A percentile compares a stretch with the other conserved stretches of the same genome.
These are phyloP conservation scores for Monilinia fructigena DNA, from an alignment of 2,329 filamentous ascomycete species.

Conservation along the genomic window DNA sequence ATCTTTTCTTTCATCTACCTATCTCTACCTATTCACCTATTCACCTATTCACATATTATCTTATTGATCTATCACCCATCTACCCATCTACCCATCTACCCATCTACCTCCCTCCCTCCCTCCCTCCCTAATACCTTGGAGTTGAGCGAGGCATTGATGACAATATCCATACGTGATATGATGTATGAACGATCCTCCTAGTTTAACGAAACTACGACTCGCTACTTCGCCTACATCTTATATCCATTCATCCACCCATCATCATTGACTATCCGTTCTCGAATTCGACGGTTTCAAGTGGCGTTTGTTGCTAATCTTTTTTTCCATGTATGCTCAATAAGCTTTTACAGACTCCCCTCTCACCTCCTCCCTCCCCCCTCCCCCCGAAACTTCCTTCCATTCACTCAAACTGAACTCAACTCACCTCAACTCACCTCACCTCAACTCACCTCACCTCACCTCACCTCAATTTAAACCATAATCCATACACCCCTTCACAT, in stretches of 20 bases:
- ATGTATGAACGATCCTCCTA: background rate
- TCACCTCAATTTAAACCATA: background rate
- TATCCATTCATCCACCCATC: background rate
- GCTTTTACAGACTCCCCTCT: slow-evolving; percentile 13
- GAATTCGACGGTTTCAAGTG: slow-evolving; percentile 21
- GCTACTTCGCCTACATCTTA: background rate
- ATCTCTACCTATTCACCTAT: background rate
- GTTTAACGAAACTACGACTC: background rate
- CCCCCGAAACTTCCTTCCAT: slow-evolving; percentile 13
- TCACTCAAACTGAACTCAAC: background rate
- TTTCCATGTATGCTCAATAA: slow-evolving; percentile 15
- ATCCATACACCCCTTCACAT: slow-evolving; percentile 1
- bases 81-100: too few species aligned
- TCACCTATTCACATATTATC: too few species aligned
- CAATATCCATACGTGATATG: background rate
- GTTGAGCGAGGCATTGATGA: background rate
- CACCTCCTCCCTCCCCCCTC: background rate
- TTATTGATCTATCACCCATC: too few species aligned
- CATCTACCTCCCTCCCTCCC: background rate
- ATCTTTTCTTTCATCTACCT: background rate
- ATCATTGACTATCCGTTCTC: slow-evolving; percentile 1
- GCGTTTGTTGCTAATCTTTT: slow-evolving; percentile 19
- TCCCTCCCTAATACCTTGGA: background rate
- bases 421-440: background rate
- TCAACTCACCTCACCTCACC: background rate